These are phyloP conservation scores for Fusarium odoratissimum DNA, from an alignment of 2,329 filamentous ascomycete genomes.

Conservation along the genomic window DNA sequence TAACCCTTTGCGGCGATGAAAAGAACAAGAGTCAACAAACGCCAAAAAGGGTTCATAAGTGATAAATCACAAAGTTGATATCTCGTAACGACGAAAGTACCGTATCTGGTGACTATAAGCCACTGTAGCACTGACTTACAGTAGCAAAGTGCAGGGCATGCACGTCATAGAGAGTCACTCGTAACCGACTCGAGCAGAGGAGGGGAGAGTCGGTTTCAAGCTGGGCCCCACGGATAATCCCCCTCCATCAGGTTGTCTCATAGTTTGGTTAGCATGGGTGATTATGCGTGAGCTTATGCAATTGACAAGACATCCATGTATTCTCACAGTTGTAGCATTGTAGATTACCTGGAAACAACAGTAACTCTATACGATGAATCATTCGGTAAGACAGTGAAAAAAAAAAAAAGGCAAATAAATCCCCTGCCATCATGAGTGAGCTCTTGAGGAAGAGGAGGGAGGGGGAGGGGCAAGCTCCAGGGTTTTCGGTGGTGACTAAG, in stretches of 20 bases:
- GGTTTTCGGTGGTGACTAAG: conserved; percentile 26
- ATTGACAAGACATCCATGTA: not conserved
- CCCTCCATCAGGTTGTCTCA: conserved; percentile 16
- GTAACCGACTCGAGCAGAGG: conserved; percentile 13
- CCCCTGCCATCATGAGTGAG: not conserved
- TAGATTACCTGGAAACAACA: not conserved
- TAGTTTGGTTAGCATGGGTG: not conserved
- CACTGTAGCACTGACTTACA: conserved; percentile 1
- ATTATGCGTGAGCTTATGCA: not conserved
- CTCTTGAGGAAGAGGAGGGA: conserved; percentile 7
- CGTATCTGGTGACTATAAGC: not conserved
- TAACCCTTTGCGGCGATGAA: conserved; percentile 14
- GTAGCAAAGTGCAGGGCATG: conserved; percentile 12
- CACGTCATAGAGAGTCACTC: conserved; percentile 33
- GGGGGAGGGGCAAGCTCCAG: conserved; percentile 25
- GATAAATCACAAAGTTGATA: not conserved
- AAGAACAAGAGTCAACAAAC: not conserved
- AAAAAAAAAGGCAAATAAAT: not conserved
- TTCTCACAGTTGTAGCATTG: not conserved
- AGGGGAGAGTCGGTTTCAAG: conserved; percentile 31
- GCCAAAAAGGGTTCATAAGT: not conserved
- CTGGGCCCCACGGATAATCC: conserved; percentile 21
- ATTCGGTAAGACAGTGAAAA: not conserved
- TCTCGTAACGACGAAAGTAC: not conserved
- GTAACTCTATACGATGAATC: not conserved